A percentile compares a stretch with the other conserved stretches of the same genome.
phyloP scores from a whole-genome alignment of 768 basidiomycete genomes.

The Kwoniella sp. region DNA sequence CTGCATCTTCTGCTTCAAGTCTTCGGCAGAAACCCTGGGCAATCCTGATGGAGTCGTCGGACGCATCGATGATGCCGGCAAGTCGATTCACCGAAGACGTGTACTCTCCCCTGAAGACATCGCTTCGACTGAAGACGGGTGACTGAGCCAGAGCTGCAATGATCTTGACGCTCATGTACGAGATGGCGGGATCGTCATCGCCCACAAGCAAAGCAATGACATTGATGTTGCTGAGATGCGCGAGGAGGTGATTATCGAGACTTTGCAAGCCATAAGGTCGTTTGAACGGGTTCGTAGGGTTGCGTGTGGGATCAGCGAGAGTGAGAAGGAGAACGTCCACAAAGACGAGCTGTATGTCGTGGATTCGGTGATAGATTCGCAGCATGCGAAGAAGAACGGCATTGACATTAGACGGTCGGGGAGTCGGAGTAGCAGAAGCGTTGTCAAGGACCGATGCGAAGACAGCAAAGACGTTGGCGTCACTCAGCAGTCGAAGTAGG shows the following conservation, averaged over 20 bases:
- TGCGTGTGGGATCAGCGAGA: slow-evolving; percentile 56
- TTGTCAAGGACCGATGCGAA: slow-evolving; percentile 77
- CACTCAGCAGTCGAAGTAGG: slow-evolving; percentile 70
- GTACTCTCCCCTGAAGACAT: slow-evolving; percentile 50
- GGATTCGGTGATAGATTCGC: slow-evolving; percentile 70
- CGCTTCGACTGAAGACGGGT: slow-evolving; percentile 55
- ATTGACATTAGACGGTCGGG: slow-evolving; percentile 54
- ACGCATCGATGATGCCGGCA: slow-evolving; percentile 71
- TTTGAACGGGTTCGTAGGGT: slow-evolving; percentile 54
- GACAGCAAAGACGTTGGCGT: slow-evolving; percentile 65
- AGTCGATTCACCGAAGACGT: slow-evolving; percentile 59
- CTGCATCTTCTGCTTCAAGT: slow-evolving; percentile 63
- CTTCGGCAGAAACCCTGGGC: slow-evolving; percentile 69
- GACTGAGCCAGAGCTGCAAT: slow-evolving; percentile 65
- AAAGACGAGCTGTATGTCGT: slow-evolving; percentile 85
- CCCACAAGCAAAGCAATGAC: slow-evolving; percentile 78
- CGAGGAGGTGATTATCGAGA: slow-evolving; percentile 42
- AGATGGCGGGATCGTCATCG: slow-evolving; percentile 64
- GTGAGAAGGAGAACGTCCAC: slow-evolving; percentile 79
- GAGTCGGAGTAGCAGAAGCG: slow-evolving; percentile 69
- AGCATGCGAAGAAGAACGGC: slow-evolving; percentile 74
- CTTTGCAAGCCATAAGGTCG: slow-evolving; percentile 23
- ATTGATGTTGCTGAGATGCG: slow-evolving; percentile 61
- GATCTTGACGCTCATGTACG: slow-evolving; percentile 71
- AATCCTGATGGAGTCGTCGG: slow-evolving; percentile 78